Evolutionary conservation across 2,329 filamentous ascomycete genomes (phyloP).

Genomic region (Alternaria panax): DNA sequence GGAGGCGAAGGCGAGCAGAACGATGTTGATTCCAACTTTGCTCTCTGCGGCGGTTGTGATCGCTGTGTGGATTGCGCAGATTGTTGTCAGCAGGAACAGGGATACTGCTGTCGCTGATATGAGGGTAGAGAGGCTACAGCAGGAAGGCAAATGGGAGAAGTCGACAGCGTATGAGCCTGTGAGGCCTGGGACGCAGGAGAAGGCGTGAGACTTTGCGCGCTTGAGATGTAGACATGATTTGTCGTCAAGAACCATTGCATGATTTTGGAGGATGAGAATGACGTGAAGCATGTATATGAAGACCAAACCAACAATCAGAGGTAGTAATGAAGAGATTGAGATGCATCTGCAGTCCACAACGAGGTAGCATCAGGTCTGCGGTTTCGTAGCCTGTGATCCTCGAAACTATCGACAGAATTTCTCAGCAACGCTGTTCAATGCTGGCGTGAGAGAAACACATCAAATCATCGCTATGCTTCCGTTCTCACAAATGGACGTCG

Average conservation of each 20-base stretch:
- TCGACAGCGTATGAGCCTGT: background rate
- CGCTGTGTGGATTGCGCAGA: background rate
- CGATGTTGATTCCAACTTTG: background rate
- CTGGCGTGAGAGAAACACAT: no score
- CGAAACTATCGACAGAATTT: background rate
- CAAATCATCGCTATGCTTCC: no score
- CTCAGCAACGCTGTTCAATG: background rate
- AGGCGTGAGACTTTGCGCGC: background rate
- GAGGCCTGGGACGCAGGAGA: background rate
- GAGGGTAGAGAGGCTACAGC: background rate
- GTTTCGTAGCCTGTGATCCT: background rate
- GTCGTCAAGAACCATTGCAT: background rate
- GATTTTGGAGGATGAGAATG: background rate
- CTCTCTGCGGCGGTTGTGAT: background rate
- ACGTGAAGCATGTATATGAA: background rate
- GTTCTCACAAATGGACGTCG: no score
- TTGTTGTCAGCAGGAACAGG: background rate
- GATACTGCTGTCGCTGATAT: background rate
- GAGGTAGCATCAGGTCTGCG: background rate
- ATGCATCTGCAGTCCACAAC: background rate
- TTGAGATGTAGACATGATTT: background rate
- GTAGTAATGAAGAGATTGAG: background rate
- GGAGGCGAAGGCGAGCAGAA: background rate
- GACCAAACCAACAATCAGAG: background rate
- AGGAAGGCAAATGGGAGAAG: background rate